These are phyloP conservation scores for Leccinum subtestaceum DNA, from an alignment of 768 basidiomycete species.

Conservation along the genomic window DNA sequence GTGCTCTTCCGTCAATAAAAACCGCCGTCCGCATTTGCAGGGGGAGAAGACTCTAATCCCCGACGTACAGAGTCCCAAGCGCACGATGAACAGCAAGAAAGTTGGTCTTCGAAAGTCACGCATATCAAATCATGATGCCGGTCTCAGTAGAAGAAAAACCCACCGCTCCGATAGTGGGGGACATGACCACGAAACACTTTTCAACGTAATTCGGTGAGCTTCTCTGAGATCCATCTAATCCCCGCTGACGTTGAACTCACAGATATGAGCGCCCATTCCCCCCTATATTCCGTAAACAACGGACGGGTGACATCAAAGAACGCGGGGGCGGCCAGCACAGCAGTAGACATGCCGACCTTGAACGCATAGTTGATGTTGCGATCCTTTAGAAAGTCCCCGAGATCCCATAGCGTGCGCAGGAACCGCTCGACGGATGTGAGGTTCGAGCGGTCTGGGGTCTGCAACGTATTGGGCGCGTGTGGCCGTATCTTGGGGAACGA, in stretches of 20 bases:
- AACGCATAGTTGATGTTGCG: conserved; percentile 83
- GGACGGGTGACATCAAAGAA: conserved; percentile 80
- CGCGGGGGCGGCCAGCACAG: conserved; percentile 82
- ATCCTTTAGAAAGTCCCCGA: conserved; percentile 63
- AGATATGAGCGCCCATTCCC: conserved; percentile 96
- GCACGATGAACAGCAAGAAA: conserved; percentile 80
- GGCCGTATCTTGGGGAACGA: conserved; percentile 80
- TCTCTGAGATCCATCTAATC: conserved; percentile 6
- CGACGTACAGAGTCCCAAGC: conserved; percentile 74
- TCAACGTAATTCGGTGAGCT: conserved; percentile 5
- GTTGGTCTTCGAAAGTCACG: conserved; percentile 61
- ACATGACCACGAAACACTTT: conserved; percentile 88
- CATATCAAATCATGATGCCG: conserved; percentile 7
- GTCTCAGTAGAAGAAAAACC: conserved; percentile 21
- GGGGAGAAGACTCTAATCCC: neutral
- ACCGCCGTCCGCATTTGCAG: conserved; percentile 1
- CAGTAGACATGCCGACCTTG: conserved; percentile 82
- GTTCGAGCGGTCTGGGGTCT: conserved; percentile 64
- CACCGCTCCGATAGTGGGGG: conserved; percentile 85
- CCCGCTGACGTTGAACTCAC: conserved; percentile 40
- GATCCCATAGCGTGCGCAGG: conserved; percentile 69
- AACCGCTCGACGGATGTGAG: conserved; percentile 61
- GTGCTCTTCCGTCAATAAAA: conserved; percentile 7
- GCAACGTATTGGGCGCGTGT: conserved; percentile 83
- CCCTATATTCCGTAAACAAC: conserved; percentile 76